Base-by-base conservation (phyloP, 805 yeast genomes). In the Wickerhamiella hasegawae region DNA sequence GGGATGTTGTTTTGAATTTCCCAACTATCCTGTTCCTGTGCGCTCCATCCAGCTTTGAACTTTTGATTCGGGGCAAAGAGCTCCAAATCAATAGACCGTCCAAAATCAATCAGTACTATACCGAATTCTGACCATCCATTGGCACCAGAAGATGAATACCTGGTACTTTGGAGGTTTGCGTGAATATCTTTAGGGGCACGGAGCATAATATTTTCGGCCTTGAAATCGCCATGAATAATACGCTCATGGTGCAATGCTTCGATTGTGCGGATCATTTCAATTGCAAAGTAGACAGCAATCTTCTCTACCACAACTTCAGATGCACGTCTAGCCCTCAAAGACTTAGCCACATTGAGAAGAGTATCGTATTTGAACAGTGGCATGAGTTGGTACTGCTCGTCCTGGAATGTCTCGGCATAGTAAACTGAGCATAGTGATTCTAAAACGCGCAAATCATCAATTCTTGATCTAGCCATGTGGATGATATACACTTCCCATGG, bases 161-260 rank as follows among this genome's bases (percentile, higher is more conserved):
- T 10, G 23, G 16, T 11, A 8, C 15, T 4, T n/a, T 6, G 22
- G 23, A 19, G 32, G 23, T 5, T 4, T 10, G 9, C 5, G 10
- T 8, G 18, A 14, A 19, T 9, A 10, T 10, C 16, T 4, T 28
- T 28, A 12, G 59, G 56, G 28, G 78, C 62, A 27, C 78, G 55
- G 0, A 82, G 49, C 92, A 84, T 78, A 43, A 90, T 79, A 50
- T 83, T 84, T 42, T 80, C 94, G 0, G 94, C 76, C 49, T 78
- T 80, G 36, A 84, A 54, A 51, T 84, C 93, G 2, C 94, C 92
- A 57, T 84, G 95, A 10, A 84, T 61, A 1, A 84, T 71, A 0
- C 76, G 76, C 12, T 66, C 54, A 0, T 54, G 52, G 48, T 84
- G 95, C n/a, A 85, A 53, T 2, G 59, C 53, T 34, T 72, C 73